A percentile compares a stretch with the other conserved stretches of the same genome.
Conservation (phyloP, 495 filamentous ascomycete genomes). For the Penicillium desertorum region DNA sequence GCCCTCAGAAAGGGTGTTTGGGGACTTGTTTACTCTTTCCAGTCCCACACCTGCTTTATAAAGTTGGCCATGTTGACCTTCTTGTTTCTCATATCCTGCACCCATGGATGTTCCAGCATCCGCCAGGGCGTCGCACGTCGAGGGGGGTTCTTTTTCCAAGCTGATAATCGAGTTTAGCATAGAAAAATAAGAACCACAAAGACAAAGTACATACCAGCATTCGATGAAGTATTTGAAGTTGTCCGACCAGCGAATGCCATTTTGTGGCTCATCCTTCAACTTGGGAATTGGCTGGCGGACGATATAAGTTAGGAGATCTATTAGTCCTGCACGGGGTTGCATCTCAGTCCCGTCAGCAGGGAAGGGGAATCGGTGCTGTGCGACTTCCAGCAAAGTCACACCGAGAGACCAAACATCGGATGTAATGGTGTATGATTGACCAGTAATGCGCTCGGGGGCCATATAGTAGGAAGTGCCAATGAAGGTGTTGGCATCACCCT, state of each 20-base stretch:
- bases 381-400: slow-evolving; percentile 94
- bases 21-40: slow-evolving; percentile 56
- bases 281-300: slow-evolving; percentile 94
- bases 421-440: slow-evolving; percentile 96
- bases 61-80: slow-evolving; percentile 96
- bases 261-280: slow-evolving; percentile 85
- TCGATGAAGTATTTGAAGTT: slow-evolving; percentile 99
- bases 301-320: slow-evolving; percentile 95
- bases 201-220: slow-evolving; percentile 77
- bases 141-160: slow-evolving; percentile 84
- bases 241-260: slow-evolving; percentile 84
- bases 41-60: slow-evolving; percentile 91
- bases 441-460: slow-evolving; percentile 97
- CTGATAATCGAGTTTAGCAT: slow-evolving; percentile 43
- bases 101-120: slow-evolving; percentile 99
- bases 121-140: slow-evolving; percentile 93
- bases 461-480: slow-evolving; percentile 99
- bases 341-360: slow-evolving; percentile 93
- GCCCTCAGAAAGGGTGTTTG: background rate
- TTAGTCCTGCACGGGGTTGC: slow-evolving; percentile 80
- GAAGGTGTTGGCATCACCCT: slow-evolving; percentile 97
- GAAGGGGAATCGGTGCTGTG: slow-evolving; percentile 97
- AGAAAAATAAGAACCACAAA: background rate
- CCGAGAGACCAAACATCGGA: slow-evolving; percentile 97
- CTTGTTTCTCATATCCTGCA: slow-evolving; percentile 91